Evolutionary conservation across 2,329 filamentous ascomycete genomes (phyloP), one percentile per base, ranked within the genome.

Genomic region (Alternaria postmessia): DNA sequence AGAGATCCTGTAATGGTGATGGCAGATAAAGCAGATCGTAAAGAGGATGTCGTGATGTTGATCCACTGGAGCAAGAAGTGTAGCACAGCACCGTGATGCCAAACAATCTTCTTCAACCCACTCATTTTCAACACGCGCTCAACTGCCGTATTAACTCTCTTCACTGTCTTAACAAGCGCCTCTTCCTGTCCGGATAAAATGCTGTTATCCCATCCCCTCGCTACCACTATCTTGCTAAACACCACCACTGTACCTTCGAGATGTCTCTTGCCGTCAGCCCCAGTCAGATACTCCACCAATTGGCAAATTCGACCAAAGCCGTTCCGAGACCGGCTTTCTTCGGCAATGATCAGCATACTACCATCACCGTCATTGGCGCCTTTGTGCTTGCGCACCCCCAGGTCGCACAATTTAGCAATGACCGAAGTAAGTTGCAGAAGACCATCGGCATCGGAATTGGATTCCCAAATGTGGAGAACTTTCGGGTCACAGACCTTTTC

Each of bases 381-480:
- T 18, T 56, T 54, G 9, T 65, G 46, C 43, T 65, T 59, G 39
- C 66, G 62, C 7, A 62, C 59, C 14, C 70, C 69, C 8, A 71
- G 60, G n/a, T 71, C 57, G 39, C 66, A 70, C 8, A 76, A 54
- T 58, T 72, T 75, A 4, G 71, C 68, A 28, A 77, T 72, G 34
- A 75, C 66, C 9, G 73, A 70, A 1, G 66, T 71, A 4, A 78
- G 59, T 18, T 76, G 75, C 3, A 77, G 58, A 16, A 78, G 61
- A 22, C 63, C 68, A 30, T 77, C 75, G 14, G 75, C 56, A 30
- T 78, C 75, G 1, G 72, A 70, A 12, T 75, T 67, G 0, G 67
- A 63, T 48, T 78, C 75, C 75, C 75, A 78, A n/a, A 78, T 60
- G 47, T 76, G 73, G 1, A 78, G 59, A 11, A 66, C 66, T 6